Conservation (phyloP, 306 rosid species). For the Datisca glomerata region DNA sequence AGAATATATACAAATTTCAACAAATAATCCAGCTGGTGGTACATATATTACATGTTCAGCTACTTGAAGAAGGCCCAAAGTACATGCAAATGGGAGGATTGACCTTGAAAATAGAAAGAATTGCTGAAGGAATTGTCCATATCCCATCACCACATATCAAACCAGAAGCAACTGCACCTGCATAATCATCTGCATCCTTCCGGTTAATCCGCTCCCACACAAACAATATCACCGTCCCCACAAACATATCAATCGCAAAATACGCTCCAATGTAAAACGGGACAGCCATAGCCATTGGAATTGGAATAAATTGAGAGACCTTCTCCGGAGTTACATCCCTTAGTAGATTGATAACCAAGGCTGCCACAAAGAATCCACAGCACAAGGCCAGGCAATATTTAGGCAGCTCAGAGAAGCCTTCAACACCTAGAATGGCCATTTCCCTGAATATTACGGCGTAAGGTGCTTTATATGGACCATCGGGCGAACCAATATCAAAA, state of each 20-base stretch:
- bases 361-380: constrained; percentile 59
- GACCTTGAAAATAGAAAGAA: constrained; percentile 71
- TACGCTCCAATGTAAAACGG: constrained; percentile 90
- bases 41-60: constrained; percentile 19
- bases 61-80: constrained; percentile 59
- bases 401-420: constrained; percentile 93
- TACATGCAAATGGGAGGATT: constrained; percentile 92
- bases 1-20: constrained; percentile 22
- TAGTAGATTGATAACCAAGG: constrained; percentile 51
- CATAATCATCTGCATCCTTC: constrained; percentile 69
- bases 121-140: constrained; percentile 91
- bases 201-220: constrained; percentile 72
- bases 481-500: constrained; percentile 81
- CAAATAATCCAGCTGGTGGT: constrained; percentile 5
- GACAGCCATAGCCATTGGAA: constrained; percentile 97
- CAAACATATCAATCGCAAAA: constrained; percentile 82
- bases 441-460: constrained; percentile 78
- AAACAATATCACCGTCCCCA: constrained; percentile 69
- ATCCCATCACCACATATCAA: constrained; percentile 94
- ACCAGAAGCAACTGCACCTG: constrained; percentile 95
- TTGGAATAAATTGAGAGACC: constrained; percentile 63
- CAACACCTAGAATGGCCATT: constrained; percentile 80
- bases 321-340: constrained; percentile 59
- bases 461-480: constrained; percentile 91
- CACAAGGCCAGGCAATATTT: constrained; percentile 73